Percentiles rank a stretch among this genome's conserved stretches.
phyloP scores from a whole-genome alignment of 106 monocot genomes.

The Platanthera guangdongensis region DNA sequence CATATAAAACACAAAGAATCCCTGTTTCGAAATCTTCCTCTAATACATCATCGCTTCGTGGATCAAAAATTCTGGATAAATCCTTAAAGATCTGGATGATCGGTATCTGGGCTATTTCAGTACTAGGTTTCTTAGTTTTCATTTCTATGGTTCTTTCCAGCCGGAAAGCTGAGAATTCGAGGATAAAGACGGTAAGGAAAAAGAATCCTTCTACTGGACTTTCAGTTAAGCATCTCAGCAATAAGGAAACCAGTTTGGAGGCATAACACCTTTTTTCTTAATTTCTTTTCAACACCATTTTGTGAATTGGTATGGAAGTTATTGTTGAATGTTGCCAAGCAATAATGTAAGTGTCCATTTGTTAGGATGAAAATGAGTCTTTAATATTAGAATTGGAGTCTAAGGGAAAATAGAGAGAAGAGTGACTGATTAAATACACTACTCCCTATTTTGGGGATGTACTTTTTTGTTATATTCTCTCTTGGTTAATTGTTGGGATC shows the following conservation, averaged over 20 bases:
- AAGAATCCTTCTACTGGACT: slow-evolving; percentile 24
- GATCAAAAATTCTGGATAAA: slow-evolving; percentile 7
- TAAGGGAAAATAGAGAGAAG: too few relatives aligned
- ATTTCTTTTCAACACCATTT: too few relatives aligned
- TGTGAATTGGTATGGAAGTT: too few relatives aligned
- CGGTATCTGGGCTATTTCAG: slow-evolving; percentile 66
- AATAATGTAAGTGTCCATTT: too few relatives aligned
- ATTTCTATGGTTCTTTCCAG: slow-evolving; percentile 53
- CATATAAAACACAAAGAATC: slow-evolving; percentile 3
- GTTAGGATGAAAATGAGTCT: too few relatives aligned
- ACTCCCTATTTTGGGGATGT: too few relatives aligned
- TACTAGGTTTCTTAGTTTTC: slow-evolving; percentile 54
- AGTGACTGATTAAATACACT: too few relatives aligned
- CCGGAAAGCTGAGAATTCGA: slow-evolving; percentile 20
- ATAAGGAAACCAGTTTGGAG: slow-evolving; percentile 19
- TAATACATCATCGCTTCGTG: slow-evolving; percentile 4
- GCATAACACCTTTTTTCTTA: neutral
- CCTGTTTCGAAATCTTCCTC: slow-evolving; percentile 11
- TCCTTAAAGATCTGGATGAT: slow-evolving; percentile 54
- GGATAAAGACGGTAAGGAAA: slow-evolving; percentile 30
- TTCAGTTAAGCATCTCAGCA: slow-evolving; percentile 6
- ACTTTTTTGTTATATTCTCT: too few relatives aligned
- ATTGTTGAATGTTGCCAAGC: too few relatives aligned
- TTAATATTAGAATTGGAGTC: too few relatives aligned
- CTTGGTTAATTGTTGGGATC: too few relatives aligned